These are phyloP conservation scores for Aspergillus clavatus DNA, from an alignment of 2,329 filamentous ascomycete species.

Conservation along the genomic window DNA sequence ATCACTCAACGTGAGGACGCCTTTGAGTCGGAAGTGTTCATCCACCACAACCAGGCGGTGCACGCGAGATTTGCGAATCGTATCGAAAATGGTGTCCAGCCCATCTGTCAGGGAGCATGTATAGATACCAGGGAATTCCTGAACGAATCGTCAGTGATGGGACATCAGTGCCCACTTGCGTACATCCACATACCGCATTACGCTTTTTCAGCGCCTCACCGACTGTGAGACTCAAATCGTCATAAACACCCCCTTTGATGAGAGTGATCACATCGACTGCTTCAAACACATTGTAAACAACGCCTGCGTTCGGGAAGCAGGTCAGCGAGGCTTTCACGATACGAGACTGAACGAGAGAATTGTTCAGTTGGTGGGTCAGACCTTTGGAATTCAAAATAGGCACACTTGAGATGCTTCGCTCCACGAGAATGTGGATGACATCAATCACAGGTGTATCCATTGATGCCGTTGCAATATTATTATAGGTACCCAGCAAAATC, in stretches of 20 bases:
- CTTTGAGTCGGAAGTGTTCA: slow-evolving; percentile 77
- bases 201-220: slow-evolving; percentile 85
- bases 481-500: slow-evolving; percentile 79
- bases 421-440: slow-evolving; percentile 88
- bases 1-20: slow-evolving; percentile 89
- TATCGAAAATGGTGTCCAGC: slow-evolving; percentile 93
- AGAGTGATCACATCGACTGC: slow-evolving; percentile 94
- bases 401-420: slow-evolving; percentile 88
- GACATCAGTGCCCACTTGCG: too few species aligned
- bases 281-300: slow-evolving; percentile 93
- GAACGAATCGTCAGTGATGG: too few species aligned
- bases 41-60: slow-evolving; percentile 92
- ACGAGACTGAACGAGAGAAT: too few species aligned
- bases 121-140: slow-evolving; percentile 94
- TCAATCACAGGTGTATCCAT: slow-evolving; percentile 93
- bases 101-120: slow-evolving; percentile 89
- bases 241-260: slow-evolving; percentile 89
- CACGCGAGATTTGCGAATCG: slow-evolving; percentile 88
- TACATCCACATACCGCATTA: slow-evolving; percentile 55
- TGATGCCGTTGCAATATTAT: slow-evolving; percentile 69
- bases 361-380: slow-evolving; percentile 21
- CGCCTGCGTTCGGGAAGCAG: slow-evolving; percentile 38
- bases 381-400: slow-evolving; percentile 80
- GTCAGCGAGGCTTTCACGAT: not conserved
- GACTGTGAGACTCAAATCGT: slow-evolving; percentile 79